Base-by-base conservation (phyloP, 495 filamentous ascomycete genomes). In the Hypoxylon fuscum region DNA sequence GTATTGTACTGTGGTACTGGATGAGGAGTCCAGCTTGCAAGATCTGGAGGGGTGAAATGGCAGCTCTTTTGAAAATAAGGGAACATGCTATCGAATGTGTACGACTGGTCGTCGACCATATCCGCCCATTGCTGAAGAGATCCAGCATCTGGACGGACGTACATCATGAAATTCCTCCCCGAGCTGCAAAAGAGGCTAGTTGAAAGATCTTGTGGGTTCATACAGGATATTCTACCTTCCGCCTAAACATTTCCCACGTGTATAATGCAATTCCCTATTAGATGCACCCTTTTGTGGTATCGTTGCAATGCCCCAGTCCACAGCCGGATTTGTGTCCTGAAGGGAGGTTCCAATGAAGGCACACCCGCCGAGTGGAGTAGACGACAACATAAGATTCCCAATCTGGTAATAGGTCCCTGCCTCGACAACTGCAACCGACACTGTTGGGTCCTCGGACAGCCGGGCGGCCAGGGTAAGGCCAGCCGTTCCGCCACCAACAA, bases 61-160 rank as follows among this genome's bases (percentile, higher is more conserved):
- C 76, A 55, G 41, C 76, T 81, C 35, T 79, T 79, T 53, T 86
- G 70, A 58, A 80, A 88, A 55, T 77, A 84, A 0, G 82, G 82
- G 0, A 85, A 72, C 0, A 83, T 47, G 5, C 78, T 71, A 9
- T 82, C 76, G 31, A 75, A 89, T 2, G 72, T 72, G 58, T 83
- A 89, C 47, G 73, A 79, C 5, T 76, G 48, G 59, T 88, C 86
- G 31, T 79, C 77, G 5, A 87, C 83, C 0, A 48, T 27, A 21
- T 83, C 75, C 0, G 85, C 85, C 85, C 85, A 88, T 59, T 73
- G 64, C 14, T 83, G 70, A 60, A 79, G 79, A 0, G 81, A 70
- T 5, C 46, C 37, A 20, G 47, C 51, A 25, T 59, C 66, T 12
- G 50, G 64, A n/a, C 75, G 59, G 10, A 72, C 69, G 51, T 73